A percentile compares a stretch with the other conserved stretches of the same genome.
Conservation (phyloP, 768 basidiomycete species). For the Gloeophyllum trabeum region DNA sequence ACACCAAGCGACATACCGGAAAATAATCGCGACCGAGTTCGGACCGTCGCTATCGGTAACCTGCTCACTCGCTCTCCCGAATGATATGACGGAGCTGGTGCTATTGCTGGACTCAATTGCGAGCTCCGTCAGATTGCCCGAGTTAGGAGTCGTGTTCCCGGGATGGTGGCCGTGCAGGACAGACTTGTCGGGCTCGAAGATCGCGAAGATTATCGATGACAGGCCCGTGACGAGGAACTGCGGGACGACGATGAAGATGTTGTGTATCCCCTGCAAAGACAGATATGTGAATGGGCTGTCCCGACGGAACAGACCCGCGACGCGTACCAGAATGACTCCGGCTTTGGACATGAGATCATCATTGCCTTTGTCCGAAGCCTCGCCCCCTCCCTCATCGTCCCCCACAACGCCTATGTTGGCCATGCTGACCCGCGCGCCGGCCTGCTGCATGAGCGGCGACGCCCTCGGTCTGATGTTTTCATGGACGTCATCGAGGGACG, state of each 20-base stretch:
- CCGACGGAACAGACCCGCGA: background rate
- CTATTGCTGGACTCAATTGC: no score
- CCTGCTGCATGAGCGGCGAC: background rate
- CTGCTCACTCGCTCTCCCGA: conserved; percentile 6
- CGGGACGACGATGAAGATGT: conserved; percentile 87
- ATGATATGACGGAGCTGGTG: no score
- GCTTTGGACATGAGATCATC: conserved; percentile 27
- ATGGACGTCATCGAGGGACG: no score
- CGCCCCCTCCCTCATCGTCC: no score
- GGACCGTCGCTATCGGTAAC: conserved; percentile 23
- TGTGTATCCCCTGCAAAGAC: conserved; percentile 74
- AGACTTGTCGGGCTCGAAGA: conserved; percentile 60
- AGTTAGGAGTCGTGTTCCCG: conserved; percentile 7
- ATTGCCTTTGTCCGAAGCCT: no score
- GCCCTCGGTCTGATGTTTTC: no score
- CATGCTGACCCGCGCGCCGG: background rate
- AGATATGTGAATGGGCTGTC: background rate
- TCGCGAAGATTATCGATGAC: conserved; percentile 75
- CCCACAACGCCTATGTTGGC: no score
- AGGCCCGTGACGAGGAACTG: conserved; percentile 89
- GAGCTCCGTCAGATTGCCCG: conserved; percentile 3
- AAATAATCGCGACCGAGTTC: conserved; percentile 73
- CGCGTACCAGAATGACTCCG: conserved; percentile 1
- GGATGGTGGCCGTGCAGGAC: conserved; percentile 23
- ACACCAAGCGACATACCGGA: conserved; percentile 41